Evolutionary conservation across 345 rosid genomes (phyloP).

Genomic region (Diplotaxis tenuifolia): DNA sequence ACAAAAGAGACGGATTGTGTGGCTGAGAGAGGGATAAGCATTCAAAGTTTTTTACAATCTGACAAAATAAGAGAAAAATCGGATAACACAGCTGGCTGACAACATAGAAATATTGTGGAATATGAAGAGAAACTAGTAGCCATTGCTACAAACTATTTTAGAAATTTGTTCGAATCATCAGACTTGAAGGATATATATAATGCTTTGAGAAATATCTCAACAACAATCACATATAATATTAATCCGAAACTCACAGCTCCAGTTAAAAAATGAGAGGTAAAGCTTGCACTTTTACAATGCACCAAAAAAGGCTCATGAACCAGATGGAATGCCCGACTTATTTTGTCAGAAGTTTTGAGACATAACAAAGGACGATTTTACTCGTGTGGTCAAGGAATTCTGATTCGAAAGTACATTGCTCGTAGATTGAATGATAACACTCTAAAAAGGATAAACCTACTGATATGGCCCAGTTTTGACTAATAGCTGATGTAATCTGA

Average conservation of each 20-base stretch:
- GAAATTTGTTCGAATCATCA: background rate
- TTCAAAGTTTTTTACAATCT: too few species aligned
- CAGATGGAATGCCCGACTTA: background rate
- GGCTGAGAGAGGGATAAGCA: too few species aligned
- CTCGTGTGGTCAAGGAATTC: background rate
- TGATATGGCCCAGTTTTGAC: too few species aligned
- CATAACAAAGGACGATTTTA: background rate
- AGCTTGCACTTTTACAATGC: background rate
- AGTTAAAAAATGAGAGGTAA: background rate
- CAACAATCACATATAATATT: background rate
- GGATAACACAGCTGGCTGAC: too few species aligned
- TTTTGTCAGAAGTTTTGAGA: background rate
- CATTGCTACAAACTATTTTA: too few species aligned
- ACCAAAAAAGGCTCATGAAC: background rate
- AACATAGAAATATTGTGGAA: too few species aligned
- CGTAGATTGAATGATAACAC: background rate
- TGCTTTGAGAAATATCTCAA: background rate
- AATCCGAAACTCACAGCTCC: background rate
- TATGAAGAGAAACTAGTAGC: too few species aligned
- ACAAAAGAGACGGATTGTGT: too few species aligned
- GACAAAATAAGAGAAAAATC: too few species aligned
- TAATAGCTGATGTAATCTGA: too few species aligned
- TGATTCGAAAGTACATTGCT: background rate
- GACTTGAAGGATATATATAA: background rate
- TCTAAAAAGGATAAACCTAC: background rate